These are phyloP conservation scores for Pseudopyrenochaeta lycopersici DNA, from an alignment of 2,329 filamentous ascomycete species.

Conservation along the genomic window DNA sequence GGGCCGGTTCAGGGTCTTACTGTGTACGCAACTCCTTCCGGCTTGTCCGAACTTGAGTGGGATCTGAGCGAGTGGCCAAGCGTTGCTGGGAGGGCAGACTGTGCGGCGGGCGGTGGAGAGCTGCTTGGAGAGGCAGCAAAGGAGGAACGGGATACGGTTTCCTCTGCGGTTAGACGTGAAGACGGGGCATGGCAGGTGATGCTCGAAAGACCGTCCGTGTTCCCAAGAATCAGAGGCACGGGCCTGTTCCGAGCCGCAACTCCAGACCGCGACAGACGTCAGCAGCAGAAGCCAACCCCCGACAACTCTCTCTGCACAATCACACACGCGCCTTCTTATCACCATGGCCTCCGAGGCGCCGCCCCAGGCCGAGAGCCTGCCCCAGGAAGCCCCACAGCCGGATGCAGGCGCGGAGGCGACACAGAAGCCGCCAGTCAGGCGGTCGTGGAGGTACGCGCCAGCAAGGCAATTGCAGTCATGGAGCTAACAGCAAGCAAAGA, in stretches of 20 bases:
- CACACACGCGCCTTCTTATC: not conserved
- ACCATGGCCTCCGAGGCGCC: constrained; percentile 42
- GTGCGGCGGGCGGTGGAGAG: constrained; percentile 1
- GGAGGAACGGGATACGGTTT: constrained; percentile 8
- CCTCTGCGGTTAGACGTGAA: constrained; percentile 14
- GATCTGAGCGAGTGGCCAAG: constrained; percentile 31
- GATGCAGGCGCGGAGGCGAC: constrained; percentile 30
- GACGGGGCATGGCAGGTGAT: constrained; percentile 24
- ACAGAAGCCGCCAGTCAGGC: constrained; percentile 44
- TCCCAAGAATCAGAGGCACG: constrained; percentile 13
- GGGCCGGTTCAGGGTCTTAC: constrained; percentile 37
- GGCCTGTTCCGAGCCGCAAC: constrained; percentile 6
- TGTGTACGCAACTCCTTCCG: constrained; percentile 40
- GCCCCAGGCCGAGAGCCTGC: constrained; percentile 15
- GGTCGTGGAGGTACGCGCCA: constrained; percentile 48
- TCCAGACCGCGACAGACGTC: not conserved
- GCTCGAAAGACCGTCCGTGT: constrained; percentile 18
- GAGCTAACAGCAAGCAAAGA: constrained; percentile 43
- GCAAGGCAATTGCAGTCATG: not conserved
- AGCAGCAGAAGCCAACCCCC: not conserved
- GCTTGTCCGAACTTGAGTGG: constrained; percentile 34
- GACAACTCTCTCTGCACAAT: not conserved
- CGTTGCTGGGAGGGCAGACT: constrained; percentile 14
- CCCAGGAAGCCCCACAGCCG: constrained; percentile 4
- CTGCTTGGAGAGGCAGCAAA: not conserved